Evolutionary conservation across 768 basidiomycete species (phyloP).

Genomic region (Sarcomyxa edulis): DNA sequence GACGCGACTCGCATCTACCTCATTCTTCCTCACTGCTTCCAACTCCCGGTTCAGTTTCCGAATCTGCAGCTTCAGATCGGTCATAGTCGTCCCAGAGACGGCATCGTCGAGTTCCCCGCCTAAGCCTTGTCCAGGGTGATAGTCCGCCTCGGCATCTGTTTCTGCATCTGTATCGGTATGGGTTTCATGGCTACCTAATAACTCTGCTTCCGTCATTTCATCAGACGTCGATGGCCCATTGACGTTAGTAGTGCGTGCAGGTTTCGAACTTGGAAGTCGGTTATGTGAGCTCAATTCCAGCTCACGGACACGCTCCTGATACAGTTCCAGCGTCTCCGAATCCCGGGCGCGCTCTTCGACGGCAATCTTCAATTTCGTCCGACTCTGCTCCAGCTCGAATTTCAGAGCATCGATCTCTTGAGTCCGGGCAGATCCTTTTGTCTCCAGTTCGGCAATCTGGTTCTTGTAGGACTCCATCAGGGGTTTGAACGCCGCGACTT

Average conservation of each 20-base stretch:
- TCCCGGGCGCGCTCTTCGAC: conserved; percentile 71
- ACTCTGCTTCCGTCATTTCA: conserved; percentile 40
- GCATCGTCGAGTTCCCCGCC: conserved; percentile 88
- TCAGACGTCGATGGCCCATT: conserved; percentile 17
- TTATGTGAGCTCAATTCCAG: conserved; percentile 68
- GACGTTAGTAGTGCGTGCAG: conserved; percentile 9
- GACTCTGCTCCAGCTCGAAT: conserved; percentile 74
- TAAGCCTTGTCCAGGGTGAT: conserved; percentile 53
- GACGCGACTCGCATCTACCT: conserved; percentile 69
- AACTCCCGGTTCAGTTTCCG: conserved; percentile 79
- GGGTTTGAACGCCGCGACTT: conserved; percentile 80
- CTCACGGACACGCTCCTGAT: conserved; percentile 88
- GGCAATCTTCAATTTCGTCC: conserved; percentile 62
- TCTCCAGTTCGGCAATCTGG: conserved; percentile 79
- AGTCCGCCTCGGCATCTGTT: conserved; percentile 35
- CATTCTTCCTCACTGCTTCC: conserved; percentile 65
- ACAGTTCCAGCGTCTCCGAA: conserved; percentile 79
- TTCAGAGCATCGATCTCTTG: conserved; percentile 70
- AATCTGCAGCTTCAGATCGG: conserved; percentile 86
- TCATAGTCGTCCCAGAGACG: conserved; percentile 79
- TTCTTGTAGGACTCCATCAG: conserved; percentile 90
- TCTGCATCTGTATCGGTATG: conserved; percentile 21
- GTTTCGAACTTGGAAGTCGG: conserved; percentile 26
- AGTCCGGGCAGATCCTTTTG: conserved; percentile 55
- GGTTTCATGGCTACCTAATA: conserved; percentile 20